A percentile compares a stretch with the other conserved stretches of the same genome.
These are phyloP conservation scores for Tillandsia leiboldiana DNA, from an alignment of 176 grass and related monocot species.

Conservation along the genomic window DNA sequence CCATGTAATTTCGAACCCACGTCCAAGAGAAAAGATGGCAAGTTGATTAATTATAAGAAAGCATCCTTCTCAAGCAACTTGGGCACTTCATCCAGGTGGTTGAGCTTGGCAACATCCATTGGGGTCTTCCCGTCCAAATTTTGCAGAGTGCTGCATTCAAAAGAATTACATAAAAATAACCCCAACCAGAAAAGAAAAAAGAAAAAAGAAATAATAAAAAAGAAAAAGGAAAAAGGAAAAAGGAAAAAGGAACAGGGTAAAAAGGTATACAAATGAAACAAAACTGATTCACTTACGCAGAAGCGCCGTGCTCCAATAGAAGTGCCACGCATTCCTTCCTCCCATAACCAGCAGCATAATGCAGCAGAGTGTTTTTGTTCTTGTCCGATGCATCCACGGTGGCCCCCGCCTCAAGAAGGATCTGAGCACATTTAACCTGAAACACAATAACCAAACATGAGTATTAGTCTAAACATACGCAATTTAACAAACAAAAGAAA, in stretches of 20 bases:
- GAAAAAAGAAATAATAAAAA: too few relatives aligned
- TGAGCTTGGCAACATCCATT: constrained; percentile 73
- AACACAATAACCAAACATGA: constrained; percentile 7
- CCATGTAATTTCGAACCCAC: too few relatives aligned
- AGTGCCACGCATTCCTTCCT: constrained; percentile 75
- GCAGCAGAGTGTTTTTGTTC: constrained; percentile 85
- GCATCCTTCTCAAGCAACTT: constrained; percentile 87
- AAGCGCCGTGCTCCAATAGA: too few relatives aligned
- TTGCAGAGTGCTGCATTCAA: constrained; percentile 46
- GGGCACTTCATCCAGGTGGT: constrained; percentile 64
- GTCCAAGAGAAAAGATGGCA: too few relatives aligned
- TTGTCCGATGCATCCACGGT: constrained; percentile 64
- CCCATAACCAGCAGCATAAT: constrained; percentile 81
- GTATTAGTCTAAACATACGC: too few relatives aligned
- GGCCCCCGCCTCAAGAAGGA: constrained; percentile 63
- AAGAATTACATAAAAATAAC: constrained; percentile 2
- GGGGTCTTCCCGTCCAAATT: constrained; percentile 85
- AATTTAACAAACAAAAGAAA: too few relatives aligned
- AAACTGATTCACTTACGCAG: too few relatives aligned
- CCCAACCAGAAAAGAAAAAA: too few relatives aligned
- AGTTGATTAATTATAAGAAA: constrained; percentile 43
- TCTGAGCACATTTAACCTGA: constrained; percentile 55
- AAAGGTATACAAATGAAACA: too few relatives aligned
- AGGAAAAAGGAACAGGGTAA: too few relatives aligned
- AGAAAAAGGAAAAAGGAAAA: too few relatives aligned